phyloP scores from a whole-genome alignment of 345 rosid genomes.

The Gossypium anomalum region DNA sequence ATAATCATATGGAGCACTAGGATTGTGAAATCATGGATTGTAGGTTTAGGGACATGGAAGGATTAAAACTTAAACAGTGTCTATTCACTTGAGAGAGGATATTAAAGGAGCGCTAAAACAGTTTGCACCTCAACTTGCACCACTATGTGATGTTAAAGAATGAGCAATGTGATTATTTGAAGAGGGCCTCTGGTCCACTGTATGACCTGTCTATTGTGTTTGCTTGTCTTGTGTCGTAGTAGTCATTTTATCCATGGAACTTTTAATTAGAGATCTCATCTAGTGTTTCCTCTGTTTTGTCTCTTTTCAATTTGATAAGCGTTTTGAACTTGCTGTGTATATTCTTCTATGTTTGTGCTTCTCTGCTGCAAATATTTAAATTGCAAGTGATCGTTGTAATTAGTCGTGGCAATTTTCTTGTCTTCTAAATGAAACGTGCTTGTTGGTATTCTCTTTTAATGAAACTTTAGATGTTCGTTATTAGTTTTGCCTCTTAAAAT shows the following conservation, averaged over 20 bases:
- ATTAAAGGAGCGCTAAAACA: neutral
- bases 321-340: neutral
- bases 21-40: neutral
- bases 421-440: neutral
- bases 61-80: neutral
- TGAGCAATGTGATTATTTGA: neutral
- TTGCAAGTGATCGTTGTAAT: slow-evolving; percentile 1
- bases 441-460: neutral
- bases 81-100: neutral
- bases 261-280: neutral
- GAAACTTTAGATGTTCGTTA: neutral
- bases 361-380: slow-evolving; percentile 1
- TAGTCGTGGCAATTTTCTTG: neutral
- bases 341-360: neutral
- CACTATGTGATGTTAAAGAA: neutral
- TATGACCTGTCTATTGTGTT: neutral
- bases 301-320: neutral
- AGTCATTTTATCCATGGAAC: neutral
- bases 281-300: neutral
- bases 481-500: neutral
- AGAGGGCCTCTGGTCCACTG: neutral
- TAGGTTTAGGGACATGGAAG: slow-evolving; percentile 7
- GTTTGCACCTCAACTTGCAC: neutral
- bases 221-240: neutral
- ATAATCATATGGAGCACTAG: neutral